Conservation (phyloP, 768 basidiomycete species). For the Trametes cubensis region DNA sequence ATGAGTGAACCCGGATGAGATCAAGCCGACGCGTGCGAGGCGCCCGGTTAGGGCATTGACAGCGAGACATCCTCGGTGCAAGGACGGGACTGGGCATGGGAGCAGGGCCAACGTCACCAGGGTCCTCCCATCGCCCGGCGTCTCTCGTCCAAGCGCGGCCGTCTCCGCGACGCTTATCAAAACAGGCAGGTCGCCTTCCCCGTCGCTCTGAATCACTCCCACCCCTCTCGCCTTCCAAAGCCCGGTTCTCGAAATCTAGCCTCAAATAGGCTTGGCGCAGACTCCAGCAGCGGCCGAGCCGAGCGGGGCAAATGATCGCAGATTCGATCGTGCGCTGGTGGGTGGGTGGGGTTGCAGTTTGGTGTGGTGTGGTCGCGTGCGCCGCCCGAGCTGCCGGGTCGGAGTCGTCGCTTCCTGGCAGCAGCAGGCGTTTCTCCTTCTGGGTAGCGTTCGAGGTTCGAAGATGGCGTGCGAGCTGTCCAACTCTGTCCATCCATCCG, state of each 20-base stretch:
- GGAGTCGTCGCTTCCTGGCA: too few species aligned
- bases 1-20: slow-evolving; percentile 4
- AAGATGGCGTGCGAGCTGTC: background rate
- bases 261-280: slow-evolving; percentile 15
- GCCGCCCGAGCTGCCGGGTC: slow-evolving; percentile 9
- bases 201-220: background rate
- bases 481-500: slow-evolving; percentile 9
- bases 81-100: background rate
- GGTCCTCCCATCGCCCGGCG: background rate
- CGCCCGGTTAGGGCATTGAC: too few species aligned
- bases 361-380: slow-evolving; percentile 3
- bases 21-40: background rate
- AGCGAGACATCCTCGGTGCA: background rate
- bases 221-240: background rate
- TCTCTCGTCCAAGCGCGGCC: slow-evolving; percentile 1
- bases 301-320: slow-evolving; percentile 24
- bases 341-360: background rate
- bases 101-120: slow-evolving; percentile 12
- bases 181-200: slow-evolving; percentile 7
- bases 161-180: slow-evolving; percentile 21
- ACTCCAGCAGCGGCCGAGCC: slow-evolving; percentile 15
- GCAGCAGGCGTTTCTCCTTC: too few species aligned
- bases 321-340: slow-evolving; percentile 19
- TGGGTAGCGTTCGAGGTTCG: background rate
- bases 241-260: slow-evolving; percentile 11